Percentiles rank a stretch among this genome's conserved stretches.
phyloP scores from a whole-genome alignment of 306 rosid species.

The Cucurbita maxima region DNA sequence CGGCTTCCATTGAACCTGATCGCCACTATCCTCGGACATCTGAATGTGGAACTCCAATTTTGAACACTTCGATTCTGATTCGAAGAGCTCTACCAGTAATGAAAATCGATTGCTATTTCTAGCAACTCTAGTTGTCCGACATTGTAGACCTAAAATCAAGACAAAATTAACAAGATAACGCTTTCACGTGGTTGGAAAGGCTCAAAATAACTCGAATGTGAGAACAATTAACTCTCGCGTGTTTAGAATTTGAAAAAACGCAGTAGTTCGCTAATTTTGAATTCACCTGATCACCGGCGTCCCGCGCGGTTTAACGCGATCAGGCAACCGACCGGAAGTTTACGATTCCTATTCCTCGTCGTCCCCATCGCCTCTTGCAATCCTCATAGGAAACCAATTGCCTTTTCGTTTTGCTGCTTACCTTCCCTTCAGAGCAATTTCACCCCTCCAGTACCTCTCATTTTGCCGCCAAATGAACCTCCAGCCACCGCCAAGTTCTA shows the following conservation, averaged over 20 bases:
- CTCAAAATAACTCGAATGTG: background rate
- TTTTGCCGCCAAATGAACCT: background rate
- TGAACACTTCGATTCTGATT: background rate
- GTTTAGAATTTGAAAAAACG: background rate
- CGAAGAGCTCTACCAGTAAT: background rate
- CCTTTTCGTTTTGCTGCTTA: background rate
- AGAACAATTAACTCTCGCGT: background rate
- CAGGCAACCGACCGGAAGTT: background rate
- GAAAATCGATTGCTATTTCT: background rate
- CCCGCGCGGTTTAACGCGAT: background rate
- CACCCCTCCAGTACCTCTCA: background rate
- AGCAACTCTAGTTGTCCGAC: background rate
- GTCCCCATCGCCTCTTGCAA: too few relatives aligned
- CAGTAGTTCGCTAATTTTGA: background rate
- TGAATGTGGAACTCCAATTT: background rate
- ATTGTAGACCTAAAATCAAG: background rate
- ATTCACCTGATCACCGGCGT: background rate
- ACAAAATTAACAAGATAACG: background rate
- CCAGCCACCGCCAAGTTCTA: too few relatives aligned
- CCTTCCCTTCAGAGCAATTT: background rate
- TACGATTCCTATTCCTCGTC: too few relatives aligned
- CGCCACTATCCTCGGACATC: background rate
- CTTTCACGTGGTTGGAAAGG: background rate
- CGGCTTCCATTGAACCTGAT: too few relatives aligned
- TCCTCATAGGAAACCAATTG: too few relatives aligned